Percentiles rank a stretch among this genome's conserved stretches.
Conservation (phyloP, 495 filamentous ascomycete species). For the Jackrogersella minutella region DNA sequence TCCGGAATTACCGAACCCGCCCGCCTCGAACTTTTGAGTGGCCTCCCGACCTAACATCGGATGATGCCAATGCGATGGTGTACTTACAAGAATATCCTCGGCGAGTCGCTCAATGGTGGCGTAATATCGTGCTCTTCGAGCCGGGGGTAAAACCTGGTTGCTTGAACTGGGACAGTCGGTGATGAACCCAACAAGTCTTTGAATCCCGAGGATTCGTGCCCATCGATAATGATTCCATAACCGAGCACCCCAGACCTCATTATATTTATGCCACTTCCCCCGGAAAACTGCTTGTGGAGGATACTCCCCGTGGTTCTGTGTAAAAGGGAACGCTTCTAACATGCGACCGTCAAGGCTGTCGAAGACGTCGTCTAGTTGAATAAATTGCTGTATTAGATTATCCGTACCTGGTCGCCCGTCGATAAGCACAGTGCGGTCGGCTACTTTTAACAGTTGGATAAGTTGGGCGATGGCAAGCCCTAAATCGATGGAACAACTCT, state of each 20-base stretch:
- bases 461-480: constrained; percentile 45
- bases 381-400: constrained; percentile 42
- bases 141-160: constrained; percentile 45
- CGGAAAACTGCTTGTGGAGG: constrained; percentile 58
- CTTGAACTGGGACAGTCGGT: constrained; percentile 47
- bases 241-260: constrained; percentile 62
- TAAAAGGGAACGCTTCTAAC: constrained; percentile 43
- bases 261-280: constrained; percentile 67
- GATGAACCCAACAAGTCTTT: constrained; percentile 55
- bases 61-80: constrained; percentile 57
- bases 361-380: constrained; percentile 48
- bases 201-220: constrained; percentile 64
- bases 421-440: constrained; percentile 38
- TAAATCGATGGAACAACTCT: constrained; percentile 45
- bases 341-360: constrained; percentile 46
- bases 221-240: constrained; percentile 72
- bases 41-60: constrained; percentile 43
- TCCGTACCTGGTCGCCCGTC: constrained; percentile 47
- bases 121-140: constrained; percentile 46
- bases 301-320: constrained; percentile 37
- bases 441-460: constrained; percentile 44
- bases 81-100: constrained; percentile 52
- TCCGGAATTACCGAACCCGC: constrained; percentile 50
- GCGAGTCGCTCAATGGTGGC: constrained; percentile 45
- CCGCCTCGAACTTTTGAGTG: constrained; percentile 45